Evolutionary conservation across 208 protist genomes (phyloP), one percentile per base, ranked within the genome.

Genomic region (Wallacemonas sp.): DNA sequence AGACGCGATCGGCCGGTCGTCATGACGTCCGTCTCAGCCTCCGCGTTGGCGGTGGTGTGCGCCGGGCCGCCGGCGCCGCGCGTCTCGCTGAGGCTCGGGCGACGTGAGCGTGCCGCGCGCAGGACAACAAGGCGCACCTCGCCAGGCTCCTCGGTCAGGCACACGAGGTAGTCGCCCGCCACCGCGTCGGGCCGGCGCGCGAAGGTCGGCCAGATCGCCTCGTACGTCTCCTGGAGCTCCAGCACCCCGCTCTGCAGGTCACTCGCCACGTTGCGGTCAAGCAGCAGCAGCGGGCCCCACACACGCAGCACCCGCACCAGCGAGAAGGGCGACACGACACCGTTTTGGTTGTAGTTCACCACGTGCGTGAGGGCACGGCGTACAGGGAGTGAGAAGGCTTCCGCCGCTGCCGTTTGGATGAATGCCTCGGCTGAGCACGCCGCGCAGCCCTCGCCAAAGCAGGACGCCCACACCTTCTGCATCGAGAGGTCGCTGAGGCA

Each of bases 231-330:
- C 19, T 47, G 55, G 12, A 95, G 71, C 47, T 80, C 66, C 66
- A 92, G 67, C n/a, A 79, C 52, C 24, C 83, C 85, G 41, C 65
- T 73, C 39, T 55, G 61, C 52, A 92, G 63, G 61, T 92, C 83
- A 34, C 85, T 72, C 44, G 61, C 66, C 64, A 96, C 69, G 73
- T 88, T 92, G 58, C 74, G 67, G 49, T 88, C 81, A 23, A 96
- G 74, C 55, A 94, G 63, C 38, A 86, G 67, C 62, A 96, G 82
- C 38, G 90, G 88, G 17, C 90, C 90, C 88, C 87, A 96, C 46
- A 96, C 75, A 43, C 57, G 61, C 17, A 96, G 72, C 14, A 96
- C 78, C n/a, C 80, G 70, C 17, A 85, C 72, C 67, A 96, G 61
- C 19, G 82, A 79, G 61, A 85, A 93, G 33, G 94, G 67, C 3